phyloP scores from a whole-genome alignment of 176 grass and related monocot genomes.

The Oryza nivara region DNA sequence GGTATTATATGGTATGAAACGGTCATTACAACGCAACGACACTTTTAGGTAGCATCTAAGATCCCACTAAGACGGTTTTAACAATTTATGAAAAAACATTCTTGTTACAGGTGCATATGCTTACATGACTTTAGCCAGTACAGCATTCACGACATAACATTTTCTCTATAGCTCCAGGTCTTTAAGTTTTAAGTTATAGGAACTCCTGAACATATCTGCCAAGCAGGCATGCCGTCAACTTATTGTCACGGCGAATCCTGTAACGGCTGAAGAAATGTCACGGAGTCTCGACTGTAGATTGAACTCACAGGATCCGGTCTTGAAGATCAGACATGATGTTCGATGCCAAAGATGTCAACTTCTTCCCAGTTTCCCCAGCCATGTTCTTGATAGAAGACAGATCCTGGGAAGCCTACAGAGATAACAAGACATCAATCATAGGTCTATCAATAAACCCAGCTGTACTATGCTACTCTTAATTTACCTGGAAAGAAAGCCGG shows the following conservation, averaged over 20 bases:
- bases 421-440: slow-evolving; percentile 17
- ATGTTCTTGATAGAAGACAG: slow-evolving; percentile 90
- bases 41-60: background rate
- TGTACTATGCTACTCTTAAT: background rate
- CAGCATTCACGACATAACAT: slow-evolving; percentile 6
- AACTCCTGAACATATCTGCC: slow-evolving; percentile 36
- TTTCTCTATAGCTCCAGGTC: background rate
- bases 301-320: slow-evolving; percentile 72
- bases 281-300: slow-evolving; percentile 23
- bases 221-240: background rate
- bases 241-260: background rate
- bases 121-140: slow-evolving; percentile 29
- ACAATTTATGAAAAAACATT: background rate
- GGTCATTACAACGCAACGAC: slow-evolving; percentile 18
- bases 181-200: slow-evolving; percentile 4
- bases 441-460: slow-evolving; percentile 8
- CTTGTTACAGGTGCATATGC: slow-evolving; percentile 35
- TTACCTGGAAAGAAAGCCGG: slow-evolving; percentile 91
- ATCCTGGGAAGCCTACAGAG: slow-evolving; percentile 82
- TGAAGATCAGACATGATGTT: slow-evolving; percentile 90
- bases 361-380: slow-evolving; percentile 90
- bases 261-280: background rate
- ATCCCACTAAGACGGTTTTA: slow-evolving; percentile 5
- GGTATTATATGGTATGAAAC: slow-evolving; percentile 26
- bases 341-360: slow-evolving; percentile 83